A percentile compares a stretch with the other conserved stretches of the same genome.
Conservation (phyloP, 176 grass and related monocot species). For the Aegilops umbellulata region DNA sequence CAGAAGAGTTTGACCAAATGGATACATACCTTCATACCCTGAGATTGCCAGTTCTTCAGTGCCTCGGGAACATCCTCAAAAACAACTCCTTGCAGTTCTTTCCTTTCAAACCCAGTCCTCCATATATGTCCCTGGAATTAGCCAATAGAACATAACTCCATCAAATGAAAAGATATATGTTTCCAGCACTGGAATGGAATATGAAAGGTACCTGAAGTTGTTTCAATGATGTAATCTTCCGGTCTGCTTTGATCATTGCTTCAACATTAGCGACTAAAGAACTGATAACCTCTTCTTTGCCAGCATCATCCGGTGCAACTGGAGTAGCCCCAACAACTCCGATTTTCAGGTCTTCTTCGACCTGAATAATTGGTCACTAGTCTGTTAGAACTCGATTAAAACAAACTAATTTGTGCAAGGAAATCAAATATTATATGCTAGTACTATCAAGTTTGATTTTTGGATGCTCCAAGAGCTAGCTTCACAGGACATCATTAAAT, state of each 20-base stretch:
- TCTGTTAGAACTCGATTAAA: slow-evolving; percentile 35
- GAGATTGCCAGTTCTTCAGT: slow-evolving; percentile 79
- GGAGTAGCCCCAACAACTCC: slow-evolving; percentile 62
- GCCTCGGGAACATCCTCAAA: slow-evolving; percentile 89
- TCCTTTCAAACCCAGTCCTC: slow-evolving; percentile 85
- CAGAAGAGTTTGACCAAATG: not conserved
- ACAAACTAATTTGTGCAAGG: slow-evolving; percentile 8
- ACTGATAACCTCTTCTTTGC: slow-evolving; percentile 69
- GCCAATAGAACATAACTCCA: slow-evolving; percentile 22
- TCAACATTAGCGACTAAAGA: slow-evolving; percentile 83
- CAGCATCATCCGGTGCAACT: slow-evolving; percentile 57
- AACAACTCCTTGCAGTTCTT: slow-evolving; percentile 81
- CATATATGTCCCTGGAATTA: slow-evolving; percentile 93
- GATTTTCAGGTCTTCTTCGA: slow-evolving; percentile 74
- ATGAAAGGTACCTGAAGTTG: slow-evolving; percentile 82
- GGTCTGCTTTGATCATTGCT: slow-evolving; percentile 92
- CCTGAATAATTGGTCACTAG: slow-evolving; percentile 41
- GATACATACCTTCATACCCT: slow-evolving; percentile 63
- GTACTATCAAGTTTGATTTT: not conserved
- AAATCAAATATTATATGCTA: not conserved
- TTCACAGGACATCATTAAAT: not conserved
- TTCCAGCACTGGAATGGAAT: slow-evolving; percentile 9
- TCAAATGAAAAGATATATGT: not conserved
- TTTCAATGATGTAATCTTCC: slow-evolving; percentile 94
- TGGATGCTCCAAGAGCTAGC: slow-evolving; percentile 14